phyloP scores from a whole-genome alignment of 139 green algal genomes.

The Coccomyxa sp. region DNA sequence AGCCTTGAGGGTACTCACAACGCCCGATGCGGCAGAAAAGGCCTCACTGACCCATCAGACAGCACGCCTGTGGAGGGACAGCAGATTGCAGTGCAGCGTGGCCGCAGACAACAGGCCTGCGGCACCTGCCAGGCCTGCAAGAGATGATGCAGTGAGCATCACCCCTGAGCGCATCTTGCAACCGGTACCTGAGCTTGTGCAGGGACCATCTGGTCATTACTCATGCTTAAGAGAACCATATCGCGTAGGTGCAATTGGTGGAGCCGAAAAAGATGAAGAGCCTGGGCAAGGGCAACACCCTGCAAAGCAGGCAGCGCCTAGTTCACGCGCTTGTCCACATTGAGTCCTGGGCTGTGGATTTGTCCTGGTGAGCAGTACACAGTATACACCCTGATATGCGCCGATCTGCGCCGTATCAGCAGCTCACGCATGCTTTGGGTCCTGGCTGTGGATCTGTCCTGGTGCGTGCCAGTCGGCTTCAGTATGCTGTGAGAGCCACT shows the following conservation, averaged over 20 bases:
- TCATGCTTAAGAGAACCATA: too few species aligned
- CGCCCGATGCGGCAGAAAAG: neutral
- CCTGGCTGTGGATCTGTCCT: too few species aligned
- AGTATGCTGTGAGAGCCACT: too few species aligned
- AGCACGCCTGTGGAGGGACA: neutral
- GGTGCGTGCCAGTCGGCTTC: too few species aligned
- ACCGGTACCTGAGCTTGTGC: too few species aligned
- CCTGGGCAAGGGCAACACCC: conserved; percentile 60
- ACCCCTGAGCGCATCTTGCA: too few species aligned
- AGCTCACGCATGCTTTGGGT: too few species aligned
- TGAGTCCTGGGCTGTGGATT: conserved; percentile 78
- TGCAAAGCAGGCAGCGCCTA: conserved; percentile 46
- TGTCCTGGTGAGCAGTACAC: conserved; percentile 70
- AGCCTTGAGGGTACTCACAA: neutral
- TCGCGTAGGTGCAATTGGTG: conserved; percentile 59
- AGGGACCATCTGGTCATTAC: too few species aligned
- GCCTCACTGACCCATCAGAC: neutral
- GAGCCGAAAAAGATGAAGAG: conserved; percentile 30
- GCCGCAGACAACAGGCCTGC: neutral
- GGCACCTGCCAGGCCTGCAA: conserved; percentile 12
- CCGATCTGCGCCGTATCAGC: neutral
- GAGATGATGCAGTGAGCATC: conserved; percentile 19
- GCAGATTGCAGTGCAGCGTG: neutral
- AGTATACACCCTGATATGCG: neutral
- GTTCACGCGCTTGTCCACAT: conserved; percentile 66